Evolutionary conservation across 495 filamentous ascomycete genomes (phyloP), one percentile per base, ranked within the genome.

Genomic region (Podospora sp.): DNA sequence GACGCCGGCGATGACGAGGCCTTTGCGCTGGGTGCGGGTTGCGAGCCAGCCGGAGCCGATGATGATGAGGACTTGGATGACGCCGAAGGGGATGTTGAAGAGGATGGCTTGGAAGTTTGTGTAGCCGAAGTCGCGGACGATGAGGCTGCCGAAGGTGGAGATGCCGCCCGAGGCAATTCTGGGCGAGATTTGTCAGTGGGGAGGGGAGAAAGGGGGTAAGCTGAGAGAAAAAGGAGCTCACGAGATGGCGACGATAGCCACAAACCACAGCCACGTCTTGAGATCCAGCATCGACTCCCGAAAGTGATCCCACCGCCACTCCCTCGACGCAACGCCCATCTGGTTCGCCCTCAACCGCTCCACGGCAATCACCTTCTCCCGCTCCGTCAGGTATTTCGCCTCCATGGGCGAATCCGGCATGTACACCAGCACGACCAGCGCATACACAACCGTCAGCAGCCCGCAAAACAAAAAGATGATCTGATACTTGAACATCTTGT

Each of bases 201-300:
- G n/a, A n/a, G n/a, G n/a, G n/a, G n/a, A n/a, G n/a, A n/a, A n/a
- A n/a, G n/a, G n/a, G n/a, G n/a, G n/a, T n/a, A n/a, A n/a, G n/a
- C n/a, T n/a, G n/a, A n/a, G n/a, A n/a, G n/a, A n/a, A n/a, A n/a
- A n/a, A n/a, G n/a, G n/a, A n/a, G n/a, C 76, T 33, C 56, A 77
- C 75, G 79, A 82, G 22, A 81, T 81, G 3, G 78, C 75, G 29
- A 81, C 69, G 68, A 90, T 85, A 66, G 89, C 73, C 2, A 83
- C 74, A 69, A 90, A 90, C 88, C 88, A 90, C 27, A 87, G 76
- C 82, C 86, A 88, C 0, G 88, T 89, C 78, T 91, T 91, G 12
- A 86, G 62, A 69, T 91, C 89, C 21, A 85, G 71, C 27, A 85
- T 78, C 18, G 85, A 84, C 69, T 91, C 89, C 55, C 77, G 79